These are phyloP conservation scores for Saccharomycopsis sp. DNA, from an alignment of 805 yeast genomes.

Conservation along the genomic window DNA sequence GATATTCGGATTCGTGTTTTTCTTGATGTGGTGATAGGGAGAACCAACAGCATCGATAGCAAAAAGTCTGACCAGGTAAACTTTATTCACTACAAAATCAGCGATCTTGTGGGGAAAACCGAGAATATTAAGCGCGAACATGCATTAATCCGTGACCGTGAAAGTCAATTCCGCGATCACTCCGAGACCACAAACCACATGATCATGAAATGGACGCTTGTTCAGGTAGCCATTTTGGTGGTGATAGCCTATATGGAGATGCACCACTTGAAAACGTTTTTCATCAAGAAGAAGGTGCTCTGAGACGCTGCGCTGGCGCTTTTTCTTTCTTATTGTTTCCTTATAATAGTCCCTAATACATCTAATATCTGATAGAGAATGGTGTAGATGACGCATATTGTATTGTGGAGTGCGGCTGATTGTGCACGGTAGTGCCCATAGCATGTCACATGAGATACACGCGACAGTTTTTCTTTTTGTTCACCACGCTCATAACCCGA, in stretches of 20 bases:
- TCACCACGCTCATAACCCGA: no score
- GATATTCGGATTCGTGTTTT: conserved; percentile 57
- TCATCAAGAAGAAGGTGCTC: conserved; percentile 80
- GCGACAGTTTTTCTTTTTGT: no score
- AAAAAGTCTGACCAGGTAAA: conserved; percentile 49
- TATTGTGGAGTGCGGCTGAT: no score
- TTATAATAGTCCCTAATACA: no score
- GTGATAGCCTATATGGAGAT: conserved; percentile 73
- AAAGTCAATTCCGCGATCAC: conserved; percentile 68
- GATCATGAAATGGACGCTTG: conserved; percentile 66
- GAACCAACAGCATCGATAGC: conserved; percentile 56
- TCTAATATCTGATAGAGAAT: no score
- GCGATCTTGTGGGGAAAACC: conserved; percentile 51
- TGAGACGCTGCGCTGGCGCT: conserved; percentile 32
- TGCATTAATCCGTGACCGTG: conserved; percentile 55
- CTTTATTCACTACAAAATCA: conserved; percentile 48
- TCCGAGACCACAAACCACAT: conserved; percentile 70
- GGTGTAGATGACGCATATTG: no score
- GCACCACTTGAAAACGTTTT: conserved; percentile 70
- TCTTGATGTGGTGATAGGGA: conserved; percentile 67
- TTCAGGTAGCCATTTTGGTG: conserved; percentile 62
- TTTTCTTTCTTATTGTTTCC: no score
- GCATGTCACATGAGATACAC: no score
- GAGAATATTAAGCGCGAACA: conserved; percentile 61
- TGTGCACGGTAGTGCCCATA: no score